A percentile compares a stretch with the other conserved stretches of the same genome.
Conservation (phyloP, 225 moss, liverwort and hornwort species). For the Antitrichia curtipendula region DNA sequence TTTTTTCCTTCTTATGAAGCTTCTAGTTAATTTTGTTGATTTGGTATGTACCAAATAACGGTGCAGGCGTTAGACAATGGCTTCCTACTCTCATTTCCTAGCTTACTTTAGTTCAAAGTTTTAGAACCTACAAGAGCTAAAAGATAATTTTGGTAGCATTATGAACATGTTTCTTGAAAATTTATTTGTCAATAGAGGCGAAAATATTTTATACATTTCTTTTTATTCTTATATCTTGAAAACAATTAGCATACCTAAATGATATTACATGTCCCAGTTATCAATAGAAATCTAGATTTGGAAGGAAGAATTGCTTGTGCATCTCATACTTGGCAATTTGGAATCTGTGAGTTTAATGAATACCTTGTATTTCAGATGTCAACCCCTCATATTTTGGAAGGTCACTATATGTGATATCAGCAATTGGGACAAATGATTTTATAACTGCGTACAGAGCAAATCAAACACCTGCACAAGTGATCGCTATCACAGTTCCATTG, state of each 20-base stretch:
- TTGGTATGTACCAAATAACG: background rate
- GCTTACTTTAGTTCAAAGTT: background rate
- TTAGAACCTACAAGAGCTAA: background rate
- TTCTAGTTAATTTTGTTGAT: background rate
- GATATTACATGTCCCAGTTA: background rate
- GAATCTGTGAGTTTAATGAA: background rate
- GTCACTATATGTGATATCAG: constrained; percentile 2
- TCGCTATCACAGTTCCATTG: background rate
- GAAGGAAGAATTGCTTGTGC: background rate
- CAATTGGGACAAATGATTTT: constrained; percentile 21
- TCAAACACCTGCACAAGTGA: background rate
- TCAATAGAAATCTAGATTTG: background rate
- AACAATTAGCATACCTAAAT: background rate
- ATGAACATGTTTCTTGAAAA: background rate
- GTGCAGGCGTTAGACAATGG: too few relatives aligned
- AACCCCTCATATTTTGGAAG: background rate
- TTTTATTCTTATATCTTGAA: background rate
- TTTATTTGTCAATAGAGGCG: background rate
- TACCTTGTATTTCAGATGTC: background rate
- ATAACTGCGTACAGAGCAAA: background rate
- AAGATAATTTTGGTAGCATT: background rate
- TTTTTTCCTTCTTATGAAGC: background rate
- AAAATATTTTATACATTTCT: background rate
- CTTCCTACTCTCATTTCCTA: background rate
- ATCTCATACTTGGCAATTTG: background rate